Evolutionary conservation across 1,139 yeast species (phyloP), one percentile per base, ranked within the genome.

Genomic region (Suhomyces bribrorum): DNA sequence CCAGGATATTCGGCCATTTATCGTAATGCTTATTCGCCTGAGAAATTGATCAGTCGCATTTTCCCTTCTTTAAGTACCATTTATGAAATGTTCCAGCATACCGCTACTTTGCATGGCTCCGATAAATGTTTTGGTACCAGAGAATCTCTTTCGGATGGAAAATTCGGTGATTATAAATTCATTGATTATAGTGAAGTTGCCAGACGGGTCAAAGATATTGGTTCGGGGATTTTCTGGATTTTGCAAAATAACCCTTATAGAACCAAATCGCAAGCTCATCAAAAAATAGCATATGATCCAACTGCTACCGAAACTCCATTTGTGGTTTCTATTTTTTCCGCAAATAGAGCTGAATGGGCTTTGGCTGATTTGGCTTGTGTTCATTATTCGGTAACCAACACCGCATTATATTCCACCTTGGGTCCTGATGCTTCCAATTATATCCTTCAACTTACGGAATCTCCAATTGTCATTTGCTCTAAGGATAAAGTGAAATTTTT

Each of bases 321-420:
- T 51, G 61, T 77, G 26, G 79, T 81, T n/a, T 67, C 81, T 1
- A 50, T 82, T 16, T 75, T 75, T 54, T 72, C 83, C 12, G 71
- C 75, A 36, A 82, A 82, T 55, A 60, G 78, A 40, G 62, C 70
- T 6, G 83, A 81, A 52, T 82, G 87, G 87, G 61, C 69, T 5
- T 53, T 81, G 18, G 56, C 83, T n/a, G 85, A 81, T 51, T 57
- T 79, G 46, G 85, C 85, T 0, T 73, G 81, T 48, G 68, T 71
- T 31, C 60, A 74, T 11, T 77, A 71, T 53, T 64, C 75, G 15
- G 54, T 82, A 41, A 62, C 79, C 27, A 70, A 71, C 45, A 82
- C 85, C n/a, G 76, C 86, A 2, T 60, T 82, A 38, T 82, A 82
- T 56, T 83, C 81, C 47, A 79, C 86, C 3, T 62, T 82, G 51